Base-by-base conservation (phyloP, 2,329 filamentous ascomycete species). In the Colletotrichum tofieldiae region DNA sequence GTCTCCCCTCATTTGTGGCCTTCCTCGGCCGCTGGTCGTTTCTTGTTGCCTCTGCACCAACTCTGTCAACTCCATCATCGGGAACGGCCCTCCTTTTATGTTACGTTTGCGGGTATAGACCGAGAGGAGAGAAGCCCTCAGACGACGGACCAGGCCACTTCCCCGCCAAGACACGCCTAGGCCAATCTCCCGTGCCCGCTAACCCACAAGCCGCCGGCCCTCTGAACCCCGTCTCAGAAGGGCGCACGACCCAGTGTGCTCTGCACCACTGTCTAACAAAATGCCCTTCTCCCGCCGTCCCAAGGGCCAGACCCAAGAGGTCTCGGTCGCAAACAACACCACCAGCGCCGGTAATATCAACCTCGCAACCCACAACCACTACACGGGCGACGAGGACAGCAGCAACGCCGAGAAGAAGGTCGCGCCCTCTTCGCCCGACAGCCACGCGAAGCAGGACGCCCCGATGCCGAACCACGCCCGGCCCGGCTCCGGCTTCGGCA, bases 401-500 rank as follows among this genome's bases (percentile, higher is more conserved):
- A 41, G 45, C 67, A 5, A 49, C 32, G 16, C 29, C 59, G 59
- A 54, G 5, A n/a, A 45, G 26, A 55, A 55, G 62, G 51, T 11
- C 51, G 26, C 37, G 47, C n/a, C 26, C 29, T 6, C 63, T 35
- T 20, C 20, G 12, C 49, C 11, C 62, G 62, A 55, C 6, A 55
- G 35, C 52, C 43, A 23, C 18, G 32, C 52, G 29, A 32, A 32
- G 29, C 52, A 37, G 26, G 58, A 55, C 8, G 47, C 45, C 41
- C 51, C 51, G n/a, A 72, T 72, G 69, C 59, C 69, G 35, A 56
- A 47, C 52, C 41, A 29, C 58, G 37, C 37, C 37, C 65, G 43
- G 58, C 47, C 65, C 23, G 69, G 69, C 45, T 23, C 69, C 45
- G 69, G 65, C 52, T 69, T 72, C 39, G 69, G 71, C 66, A 81